Percentiles rank a stretch among this genome's conserved stretches.
These are phyloP conservation scores for Colletotrichum chrysophilum DNA, from an alignment of 2,329 filamentous ascomycete genomes.

Conservation along the genomic window DNA sequence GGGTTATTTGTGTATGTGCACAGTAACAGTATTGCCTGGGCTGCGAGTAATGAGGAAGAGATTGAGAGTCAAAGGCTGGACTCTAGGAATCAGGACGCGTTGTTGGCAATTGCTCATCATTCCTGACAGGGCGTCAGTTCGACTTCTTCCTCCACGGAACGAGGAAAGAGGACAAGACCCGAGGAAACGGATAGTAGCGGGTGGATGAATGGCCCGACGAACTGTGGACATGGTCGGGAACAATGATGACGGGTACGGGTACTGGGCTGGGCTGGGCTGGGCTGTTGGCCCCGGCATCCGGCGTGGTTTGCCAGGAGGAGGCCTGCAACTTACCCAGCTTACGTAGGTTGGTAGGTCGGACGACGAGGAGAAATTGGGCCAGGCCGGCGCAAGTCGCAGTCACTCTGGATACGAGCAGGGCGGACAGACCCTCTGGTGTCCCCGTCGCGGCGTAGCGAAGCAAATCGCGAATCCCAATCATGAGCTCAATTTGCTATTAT, in stretches of 20 bases:
- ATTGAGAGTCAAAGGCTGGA: neutral
- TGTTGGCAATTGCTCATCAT: neutral
- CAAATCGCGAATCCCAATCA: conserved; percentile 9
- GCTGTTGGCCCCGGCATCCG: neutral
- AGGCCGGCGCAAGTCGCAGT: conserved; percentile 1
- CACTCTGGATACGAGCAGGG: conserved; percentile 17
- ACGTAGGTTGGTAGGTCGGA: neutral
- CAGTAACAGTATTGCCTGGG: neutral
- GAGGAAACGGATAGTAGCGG: neutral
- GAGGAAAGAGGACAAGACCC: neutral
- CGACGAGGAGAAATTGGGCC: conserved; percentile 1
- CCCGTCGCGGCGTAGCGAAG: neutral
- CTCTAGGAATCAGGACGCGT: neutral
- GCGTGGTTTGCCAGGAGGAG: conserved; percentile 7
- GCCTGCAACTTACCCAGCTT: neutral
- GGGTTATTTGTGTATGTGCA: neutral
- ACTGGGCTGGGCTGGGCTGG: neutral
- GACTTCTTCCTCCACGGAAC: neutral
- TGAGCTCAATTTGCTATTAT: neutral
- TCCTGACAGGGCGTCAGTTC: neutral
- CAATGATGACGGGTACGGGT: neutral
- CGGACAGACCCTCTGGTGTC: neutral
- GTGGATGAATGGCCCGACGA: neutral
- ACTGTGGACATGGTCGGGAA: neutral
- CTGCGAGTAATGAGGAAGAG: neutral